Base-by-base conservation (phyloP, 768 basidiomycete species). In the Macrolepiota fuliginosa region DNA sequence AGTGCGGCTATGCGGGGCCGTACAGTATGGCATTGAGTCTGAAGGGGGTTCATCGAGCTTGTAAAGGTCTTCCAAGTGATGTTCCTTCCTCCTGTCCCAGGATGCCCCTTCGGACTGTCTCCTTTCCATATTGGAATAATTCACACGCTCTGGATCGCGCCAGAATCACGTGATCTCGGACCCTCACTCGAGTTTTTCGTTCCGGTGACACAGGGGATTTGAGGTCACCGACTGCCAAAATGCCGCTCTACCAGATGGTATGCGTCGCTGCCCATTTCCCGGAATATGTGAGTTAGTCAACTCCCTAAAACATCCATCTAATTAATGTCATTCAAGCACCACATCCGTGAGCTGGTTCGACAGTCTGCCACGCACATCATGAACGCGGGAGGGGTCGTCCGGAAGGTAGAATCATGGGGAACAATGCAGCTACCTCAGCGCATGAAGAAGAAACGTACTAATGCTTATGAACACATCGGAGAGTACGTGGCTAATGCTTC, bases 171-270 rank as follows among this genome's bases (percentile, higher is more conserved):
- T 65, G 56, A 51, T 40, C 35, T 12, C 9, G 47, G 6, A 49
- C 22, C 0, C 22, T 47, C 22, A 12, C 47, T 49, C 25, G 24
- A 49, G 24, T 49, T 49, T 49, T 49, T 27, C 47, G 25, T 49
- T 15, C 29, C 24, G 39, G 45, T 37, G n/a, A 35, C 11, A 17
- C 32, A 58, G 3, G 13, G 22, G 24, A 17, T 36, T 55, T 32
- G 35, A 49, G 11, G 35, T 49, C n/a, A 62, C 17, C 32, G 29
- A 29, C 55, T 22, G 27, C 65, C 66, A 71, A 69, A 69, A 96
- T 96, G 93, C 92, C 92, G 4, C 83, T 94, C 70, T 96, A 96
- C 76, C 87, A 93, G 69, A 85, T 96, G 81, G 68, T 94, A 54
- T 94, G 92, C 70, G 91, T 95, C 62, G 81, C 92, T 0, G 82